Evolutionary conservation across 2,329 filamentous ascomycete genomes (phyloP), one percentile per base, ranked within the genome.

Genomic region (Paramyrothecium sp.): DNA sequence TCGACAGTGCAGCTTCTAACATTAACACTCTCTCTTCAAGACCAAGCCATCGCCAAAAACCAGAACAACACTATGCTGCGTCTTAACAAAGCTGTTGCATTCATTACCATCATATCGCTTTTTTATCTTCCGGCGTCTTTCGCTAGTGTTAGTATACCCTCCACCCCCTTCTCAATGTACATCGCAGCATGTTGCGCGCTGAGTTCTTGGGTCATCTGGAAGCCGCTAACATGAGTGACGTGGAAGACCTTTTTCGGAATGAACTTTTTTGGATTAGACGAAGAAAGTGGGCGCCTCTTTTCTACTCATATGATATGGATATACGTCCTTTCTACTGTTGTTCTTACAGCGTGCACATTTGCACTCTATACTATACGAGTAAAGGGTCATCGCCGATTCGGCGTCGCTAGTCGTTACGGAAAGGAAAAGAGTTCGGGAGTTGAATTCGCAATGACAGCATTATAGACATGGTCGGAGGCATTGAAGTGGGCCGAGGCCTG

Each of bases 251-350:
- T 76, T 49, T 74, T 76, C 54, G 73, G 74, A 2, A 76, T 75
- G 73, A 75, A 75, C 60, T 72, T 76, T 53, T 76, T 75, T 51
- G 67, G 66, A 21, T 62, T 73, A 58, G 67, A 75, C 34, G 26
- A 65, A 12, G 54, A 66, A 1, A 69, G 62, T 7, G 60, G 61
- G 13, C 55, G 63, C 4, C 66, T 75, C 12, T 58, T 72, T n/a
- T 64, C 65, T 4, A 71, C 71, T 3, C 61, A 68, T 10, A 71
- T 71, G 63, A 65, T 76, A 21, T 76, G 74, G 74, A 76, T 76
- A 55, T 76, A 70, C 41, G 47, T 74, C 8, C 57, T 71, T 3
- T 63, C 63, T 23, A 64, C 74, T 0, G 60, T 64, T 5, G 46
- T 65, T 2, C 60, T 76, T 7, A 75, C 72, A 0, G 62, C 59